These are phyloP conservation scores for Mucor racemosus DNA, from an alignment of 371 early-diverging fungal genomes.

Conservation along the genomic window DNA sequence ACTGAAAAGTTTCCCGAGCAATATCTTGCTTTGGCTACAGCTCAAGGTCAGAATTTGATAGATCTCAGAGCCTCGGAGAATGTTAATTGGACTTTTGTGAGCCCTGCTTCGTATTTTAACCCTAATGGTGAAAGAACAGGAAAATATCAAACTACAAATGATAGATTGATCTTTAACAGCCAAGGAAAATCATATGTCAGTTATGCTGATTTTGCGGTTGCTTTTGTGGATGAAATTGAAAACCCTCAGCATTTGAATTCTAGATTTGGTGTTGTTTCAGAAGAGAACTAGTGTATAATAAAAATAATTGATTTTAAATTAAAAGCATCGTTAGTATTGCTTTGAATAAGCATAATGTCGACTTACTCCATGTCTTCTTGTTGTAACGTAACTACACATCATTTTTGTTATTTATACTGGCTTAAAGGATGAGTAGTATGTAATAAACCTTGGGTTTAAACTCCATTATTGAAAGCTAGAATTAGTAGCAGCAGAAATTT, in stretches of 20 bases:
- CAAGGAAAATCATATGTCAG: constrained; percentile 2
- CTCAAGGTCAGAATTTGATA: neutral
- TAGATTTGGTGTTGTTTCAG: constrained; percentile 10
- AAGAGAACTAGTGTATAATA: neutral
- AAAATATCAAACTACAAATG: neutral
- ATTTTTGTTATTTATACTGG: too few relatives aligned
- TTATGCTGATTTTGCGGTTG: constrained; percentile 9
- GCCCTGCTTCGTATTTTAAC: constrained; percentile 2
- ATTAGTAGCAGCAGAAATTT: too few relatives aligned
- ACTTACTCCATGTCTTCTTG: too few relatives aligned
- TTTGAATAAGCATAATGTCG: too few relatives aligned
- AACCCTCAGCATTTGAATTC: neutral
- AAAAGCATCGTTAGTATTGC: too few relatives aligned
- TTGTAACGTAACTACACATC: too few relatives aligned
- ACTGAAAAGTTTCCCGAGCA: neutral
- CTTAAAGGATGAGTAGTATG: too few relatives aligned
- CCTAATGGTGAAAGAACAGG: constrained; percentile 12
- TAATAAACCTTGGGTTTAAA: too few relatives aligned
- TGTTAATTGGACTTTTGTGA: constrained; percentile 4
- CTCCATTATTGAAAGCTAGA: too few relatives aligned
- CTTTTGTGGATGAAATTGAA: constrained; percentile 12
- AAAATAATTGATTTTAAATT: too few relatives aligned
- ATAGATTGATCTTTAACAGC: constrained; percentile 3
- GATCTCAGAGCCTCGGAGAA: neutral
- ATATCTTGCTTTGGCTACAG: neutral